Evolutionary conservation across 2,329 filamentous ascomycete species (phyloP).

Genomic region (Ascochyta lentis): DNA sequence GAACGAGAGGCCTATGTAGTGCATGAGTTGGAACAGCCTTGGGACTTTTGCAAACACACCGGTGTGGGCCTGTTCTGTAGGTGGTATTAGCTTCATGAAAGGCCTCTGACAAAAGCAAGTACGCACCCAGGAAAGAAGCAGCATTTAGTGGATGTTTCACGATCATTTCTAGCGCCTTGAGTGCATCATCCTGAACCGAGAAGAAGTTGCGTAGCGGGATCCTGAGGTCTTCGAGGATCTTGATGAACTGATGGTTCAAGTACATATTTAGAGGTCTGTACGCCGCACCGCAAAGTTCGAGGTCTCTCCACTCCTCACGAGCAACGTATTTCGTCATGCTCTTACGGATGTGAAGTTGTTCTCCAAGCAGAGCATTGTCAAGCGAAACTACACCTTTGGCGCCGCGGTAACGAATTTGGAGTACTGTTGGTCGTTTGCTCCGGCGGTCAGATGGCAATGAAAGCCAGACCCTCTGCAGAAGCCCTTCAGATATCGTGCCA

Average conservation of each 20-base stretch:
- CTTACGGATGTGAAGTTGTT: constrained; percentile 66
- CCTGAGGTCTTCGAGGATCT: constrained; percentile 81
- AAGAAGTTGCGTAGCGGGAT: constrained; percentile 67
- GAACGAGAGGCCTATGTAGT: constrained; percentile 68
- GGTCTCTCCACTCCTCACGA: constrained; percentile 55
- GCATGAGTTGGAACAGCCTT: constrained; percentile 66
- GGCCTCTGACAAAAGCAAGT: no score
- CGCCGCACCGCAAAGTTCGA: constrained; percentile 76
- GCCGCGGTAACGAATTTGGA: constrained; percentile 75
- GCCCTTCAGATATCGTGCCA: constrained; percentile 70
- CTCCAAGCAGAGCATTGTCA: constrained; percentile 65
- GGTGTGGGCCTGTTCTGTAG: constrained; percentile 61
- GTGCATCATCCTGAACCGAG: constrained; percentile 66
- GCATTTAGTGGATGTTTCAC: constrained; percentile 67
- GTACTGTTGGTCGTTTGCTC: constrained; percentile 52
- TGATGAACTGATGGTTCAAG: constrained; percentile 82
- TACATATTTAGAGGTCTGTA: constrained; percentile 71
- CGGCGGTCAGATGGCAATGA: constrained; percentile 56
- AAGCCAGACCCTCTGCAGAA: constrained; percentile 67
- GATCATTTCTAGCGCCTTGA: constrained; percentile 65
- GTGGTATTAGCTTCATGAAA: not conserved
- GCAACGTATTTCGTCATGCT: constrained; percentile 81
- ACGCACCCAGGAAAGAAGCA: constrained; percentile 63
- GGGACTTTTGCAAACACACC: constrained; percentile 67
- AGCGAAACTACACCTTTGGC: constrained; percentile 69